Percentiles rank a stretch among this genome's conserved stretches.
Conservation (phyloP, 2,329 filamentous ascomycete species). For the Scedosporium apiospermum region DNA sequence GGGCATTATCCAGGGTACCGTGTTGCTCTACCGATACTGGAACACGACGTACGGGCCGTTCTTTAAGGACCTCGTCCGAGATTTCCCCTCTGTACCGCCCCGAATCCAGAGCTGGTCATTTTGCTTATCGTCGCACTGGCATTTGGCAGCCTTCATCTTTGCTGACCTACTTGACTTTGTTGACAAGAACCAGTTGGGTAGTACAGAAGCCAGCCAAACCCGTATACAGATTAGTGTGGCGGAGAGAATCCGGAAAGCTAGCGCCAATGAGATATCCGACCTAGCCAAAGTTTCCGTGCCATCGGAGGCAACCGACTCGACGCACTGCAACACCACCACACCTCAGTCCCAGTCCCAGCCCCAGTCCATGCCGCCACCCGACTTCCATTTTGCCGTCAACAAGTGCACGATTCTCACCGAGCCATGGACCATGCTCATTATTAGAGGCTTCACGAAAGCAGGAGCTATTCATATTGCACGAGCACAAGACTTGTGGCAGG, state of each 20-base stretch:
- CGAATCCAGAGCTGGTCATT: constrained; percentile 52
- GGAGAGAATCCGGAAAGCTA: constrained; percentile 29
- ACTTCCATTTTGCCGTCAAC: constrained; percentile 43
- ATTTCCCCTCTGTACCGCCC: constrained; percentile 38
- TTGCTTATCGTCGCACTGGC: constrained; percentile 47
- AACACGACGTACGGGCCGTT: constrained; percentile 40
- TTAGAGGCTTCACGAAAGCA: constrained; percentile 41
- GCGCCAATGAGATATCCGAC: constrained; percentile 35
- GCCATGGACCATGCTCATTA: constrained; percentile 48
- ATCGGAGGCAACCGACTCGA: constrained; percentile 15
- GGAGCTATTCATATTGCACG: constrained; percentile 27
- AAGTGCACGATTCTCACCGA: constrained; percentile 47
- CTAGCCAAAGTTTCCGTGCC: constrained; percentile 36
- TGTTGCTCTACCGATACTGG: constrained; percentile 46
- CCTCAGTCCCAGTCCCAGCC: background rate
- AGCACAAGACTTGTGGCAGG: constrained; percentile 17
- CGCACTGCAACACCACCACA: constrained; percentile 1
- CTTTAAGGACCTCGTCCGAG: constrained; percentile 39
- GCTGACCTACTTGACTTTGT: constrained; percentile 43
- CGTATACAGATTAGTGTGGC: constrained; percentile 24
- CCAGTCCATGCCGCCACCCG: constrained; percentile 17
- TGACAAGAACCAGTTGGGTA: constrained; percentile 26
- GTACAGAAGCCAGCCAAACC: constrained; percentile 15
- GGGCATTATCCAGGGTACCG: constrained; percentile 33
- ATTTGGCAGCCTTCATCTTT: constrained; percentile 44